phyloP scores from a whole-genome alignment of 495 filamentous ascomycete genomes.

The Lasiosphaeria hispida region DNA sequence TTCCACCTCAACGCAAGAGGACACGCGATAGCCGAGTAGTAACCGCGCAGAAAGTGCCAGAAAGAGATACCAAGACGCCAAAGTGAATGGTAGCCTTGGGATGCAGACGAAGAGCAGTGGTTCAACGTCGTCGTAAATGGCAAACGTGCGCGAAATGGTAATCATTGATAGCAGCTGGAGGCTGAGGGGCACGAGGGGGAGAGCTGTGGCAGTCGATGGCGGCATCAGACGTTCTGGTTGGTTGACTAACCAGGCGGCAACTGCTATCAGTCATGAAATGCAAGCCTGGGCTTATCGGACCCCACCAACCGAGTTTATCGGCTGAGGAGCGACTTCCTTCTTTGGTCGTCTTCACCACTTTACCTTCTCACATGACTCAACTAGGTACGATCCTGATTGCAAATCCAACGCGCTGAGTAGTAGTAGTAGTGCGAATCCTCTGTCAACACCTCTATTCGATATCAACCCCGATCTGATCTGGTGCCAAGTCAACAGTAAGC shows the following conservation, averaged over 20 bases:
- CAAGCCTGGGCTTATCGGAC: not conserved
- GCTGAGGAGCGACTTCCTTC: not conserved
- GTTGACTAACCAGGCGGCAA: not conserved
- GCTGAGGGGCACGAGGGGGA: not conserved
- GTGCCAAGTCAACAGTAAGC: too few species aligned
- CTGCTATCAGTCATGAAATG: too few species aligned
- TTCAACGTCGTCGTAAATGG: too few species aligned
- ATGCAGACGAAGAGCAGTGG: too few species aligned
- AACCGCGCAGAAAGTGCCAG: not conserved
- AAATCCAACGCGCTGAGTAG: too few species aligned
- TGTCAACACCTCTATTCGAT: too few species aligned
- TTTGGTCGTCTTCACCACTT: not conserved
- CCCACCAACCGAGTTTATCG: not conserved
- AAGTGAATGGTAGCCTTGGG: not conserved
- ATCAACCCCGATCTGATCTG: too few species aligned
- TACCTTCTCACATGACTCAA: too few species aligned
- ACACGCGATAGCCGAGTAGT: not conserved
- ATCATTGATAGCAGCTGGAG: too few species aligned
- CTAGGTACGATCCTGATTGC: too few species aligned
- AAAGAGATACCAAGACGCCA: not conserved
- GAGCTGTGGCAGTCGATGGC: not conserved
- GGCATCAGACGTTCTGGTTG: not conserved
- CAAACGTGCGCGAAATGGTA: too few species aligned
- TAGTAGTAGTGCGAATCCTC: too few species aligned
- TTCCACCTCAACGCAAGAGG: not conserved